phyloP scores from a whole-genome alignment of 2,329 filamentous ascomycete species.

The Elsinoe necatrix region DNA sequence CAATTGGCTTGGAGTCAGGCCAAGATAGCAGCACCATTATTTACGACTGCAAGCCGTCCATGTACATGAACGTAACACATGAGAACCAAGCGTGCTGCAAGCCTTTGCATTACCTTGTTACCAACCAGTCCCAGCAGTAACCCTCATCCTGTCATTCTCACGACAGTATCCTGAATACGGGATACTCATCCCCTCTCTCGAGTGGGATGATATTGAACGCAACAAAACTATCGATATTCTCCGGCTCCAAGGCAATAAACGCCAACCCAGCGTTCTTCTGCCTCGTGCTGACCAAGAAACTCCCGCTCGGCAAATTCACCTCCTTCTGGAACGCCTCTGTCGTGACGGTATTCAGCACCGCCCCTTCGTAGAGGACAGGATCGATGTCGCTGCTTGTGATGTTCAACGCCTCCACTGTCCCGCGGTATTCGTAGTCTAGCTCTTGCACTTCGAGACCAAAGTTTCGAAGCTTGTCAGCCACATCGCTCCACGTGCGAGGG shows the following conservation, averaged over 20 bases:
- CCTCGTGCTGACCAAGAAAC: constrained; percentile 22
- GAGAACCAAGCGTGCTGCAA: too few species aligned
- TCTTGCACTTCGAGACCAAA: constrained; percentile 23
- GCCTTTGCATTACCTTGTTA: too few species aligned
- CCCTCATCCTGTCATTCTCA: too few species aligned
- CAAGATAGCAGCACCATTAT: too few species aligned
- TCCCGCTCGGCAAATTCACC: constrained; percentile 21
- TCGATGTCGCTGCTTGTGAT: constrained; percentile 20
- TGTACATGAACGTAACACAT: too few species aligned
- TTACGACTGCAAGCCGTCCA: too few species aligned
- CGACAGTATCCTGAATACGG: constrained; percentile 18
- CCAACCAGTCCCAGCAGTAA: too few species aligned
- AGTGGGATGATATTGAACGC: constrained; percentile 23
- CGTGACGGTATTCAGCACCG: constrained; percentile 22
- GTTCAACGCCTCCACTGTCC: constrained; percentile 22
- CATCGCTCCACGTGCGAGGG: constrained; percentile 22
- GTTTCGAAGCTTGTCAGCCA: constrained; percentile 21
- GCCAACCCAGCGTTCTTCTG: constrained; percentile 25
- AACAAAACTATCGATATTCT: constrained; percentile 23
- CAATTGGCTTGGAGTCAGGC: too few species aligned
- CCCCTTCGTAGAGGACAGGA: constrained; percentile 21
- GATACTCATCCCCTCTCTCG: constrained; percentile 22
- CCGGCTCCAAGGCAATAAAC: constrained; percentile 24
- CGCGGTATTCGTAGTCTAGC: constrained; percentile 20
- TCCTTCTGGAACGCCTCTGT: constrained; percentile 18